A percentile compares a stretch with the other conserved stretches of the same genome.
Evolutionary conservation across 208 protist species (phyloP).

Genomic region (Crithidia thermophila): DNA sequence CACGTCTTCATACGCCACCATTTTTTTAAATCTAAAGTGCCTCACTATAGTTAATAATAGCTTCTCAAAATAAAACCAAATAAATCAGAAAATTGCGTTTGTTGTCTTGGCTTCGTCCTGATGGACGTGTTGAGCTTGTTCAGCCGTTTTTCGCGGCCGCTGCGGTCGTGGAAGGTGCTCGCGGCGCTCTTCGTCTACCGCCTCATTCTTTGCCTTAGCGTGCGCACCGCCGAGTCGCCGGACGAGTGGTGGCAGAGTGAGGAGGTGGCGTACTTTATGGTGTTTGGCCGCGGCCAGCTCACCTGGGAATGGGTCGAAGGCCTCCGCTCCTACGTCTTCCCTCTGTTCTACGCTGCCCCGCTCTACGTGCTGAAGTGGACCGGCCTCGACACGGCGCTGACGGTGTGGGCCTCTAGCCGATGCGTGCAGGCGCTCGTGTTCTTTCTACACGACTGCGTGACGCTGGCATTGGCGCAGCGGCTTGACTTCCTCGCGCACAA

Average conservation of each 20-base stretch:
- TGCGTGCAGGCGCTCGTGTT: conserved; percentile 54
- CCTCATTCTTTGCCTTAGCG: conserved; percentile 45
- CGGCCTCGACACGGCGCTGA: conserved; percentile 51
- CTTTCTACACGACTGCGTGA: conserved; percentile 48
- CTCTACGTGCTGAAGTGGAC: conserved; percentile 59
- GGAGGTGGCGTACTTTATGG: conserved; percentile 83
- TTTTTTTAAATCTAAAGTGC: too few species aligned
- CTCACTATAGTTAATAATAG: too few species aligned
- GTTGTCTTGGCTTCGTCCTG: neutral
- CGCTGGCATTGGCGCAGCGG: conserved; percentile 29
- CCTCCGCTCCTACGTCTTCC: conserved; percentile 80
- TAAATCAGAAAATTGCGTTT: too few species aligned
- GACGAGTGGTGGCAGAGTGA: conserved; percentile 92
- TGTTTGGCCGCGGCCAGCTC: conserved; percentile 75
- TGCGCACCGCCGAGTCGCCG: conserved; percentile 61
- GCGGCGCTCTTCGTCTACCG: conserved; percentile 49
- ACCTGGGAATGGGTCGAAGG: conserved; percentile 84
- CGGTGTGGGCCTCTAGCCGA: conserved; percentile 48
- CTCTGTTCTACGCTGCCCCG: conserved; percentile 52
- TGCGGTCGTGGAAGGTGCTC: conserved; percentile 23
- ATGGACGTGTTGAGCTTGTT: conserved; percentile 33
- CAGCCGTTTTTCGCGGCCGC: conserved; percentile 21
- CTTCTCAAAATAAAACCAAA: too few species aligned
- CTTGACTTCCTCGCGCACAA: conserved; percentile 27
- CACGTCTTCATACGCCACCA: too few species aligned